phyloP scores from a whole-genome alignment of 805 yeast genomes.

The Saccharomycopsis guyanensis region DNA sequence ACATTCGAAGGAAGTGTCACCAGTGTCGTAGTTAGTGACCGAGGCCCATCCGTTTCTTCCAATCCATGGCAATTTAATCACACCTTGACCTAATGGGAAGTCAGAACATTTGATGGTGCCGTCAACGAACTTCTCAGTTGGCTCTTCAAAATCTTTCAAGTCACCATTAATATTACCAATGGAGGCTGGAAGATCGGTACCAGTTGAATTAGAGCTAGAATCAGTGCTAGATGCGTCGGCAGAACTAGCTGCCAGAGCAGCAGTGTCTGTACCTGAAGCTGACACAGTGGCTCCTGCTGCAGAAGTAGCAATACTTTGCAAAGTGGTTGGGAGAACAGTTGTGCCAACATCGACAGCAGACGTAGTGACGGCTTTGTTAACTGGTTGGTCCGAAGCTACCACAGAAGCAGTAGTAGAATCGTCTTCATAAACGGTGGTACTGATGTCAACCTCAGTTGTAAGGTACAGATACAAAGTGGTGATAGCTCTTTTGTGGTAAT shows the following conservation, averaged over 20 bases:
- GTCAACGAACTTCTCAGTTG: slow-evolving; percentile 44
- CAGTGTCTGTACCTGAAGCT: background rate
- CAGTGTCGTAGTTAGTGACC: slow-evolving; percentile 55
- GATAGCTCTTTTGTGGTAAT: background rate
- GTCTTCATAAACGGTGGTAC: background rate
- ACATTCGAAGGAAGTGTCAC: slow-evolving; percentile 53
- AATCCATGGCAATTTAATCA: slow-evolving; percentile 50
- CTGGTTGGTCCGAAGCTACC: slow-evolving; percentile 10
- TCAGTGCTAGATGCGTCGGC: slow-evolving; percentile 28
- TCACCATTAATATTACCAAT: slow-evolving; percentile 50
- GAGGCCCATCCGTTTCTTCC: slow-evolving; percentile 42
- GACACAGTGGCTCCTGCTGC: slow-evolving; percentile 16
- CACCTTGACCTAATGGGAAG: slow-evolving; percentile 71
- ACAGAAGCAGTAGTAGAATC: background rate
- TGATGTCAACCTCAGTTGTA: slow-evolving; percentile 1
- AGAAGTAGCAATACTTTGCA: slow-evolving; percentile 12
- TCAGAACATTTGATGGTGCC: slow-evolving; percentile 61
- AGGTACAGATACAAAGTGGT: background rate
- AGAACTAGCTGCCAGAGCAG: slow-evolving; percentile 24
- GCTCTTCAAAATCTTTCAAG: slow-evolving; percentile 40
- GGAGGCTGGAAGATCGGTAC: slow-evolving; percentile 48
- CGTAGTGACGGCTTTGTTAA: slow-evolving; percentile 25
- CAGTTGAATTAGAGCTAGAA: slow-evolving; percentile 38
- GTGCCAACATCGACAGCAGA: slow-evolving; percentile 26
- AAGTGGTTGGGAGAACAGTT: slow-evolving; percentile 23